Percentiles rank a stretch among this genome's conserved stretches.
phyloP scores from a whole-genome alignment of 495 filamentous ascomycete species.

The Tetracladium setigerum region DNA sequence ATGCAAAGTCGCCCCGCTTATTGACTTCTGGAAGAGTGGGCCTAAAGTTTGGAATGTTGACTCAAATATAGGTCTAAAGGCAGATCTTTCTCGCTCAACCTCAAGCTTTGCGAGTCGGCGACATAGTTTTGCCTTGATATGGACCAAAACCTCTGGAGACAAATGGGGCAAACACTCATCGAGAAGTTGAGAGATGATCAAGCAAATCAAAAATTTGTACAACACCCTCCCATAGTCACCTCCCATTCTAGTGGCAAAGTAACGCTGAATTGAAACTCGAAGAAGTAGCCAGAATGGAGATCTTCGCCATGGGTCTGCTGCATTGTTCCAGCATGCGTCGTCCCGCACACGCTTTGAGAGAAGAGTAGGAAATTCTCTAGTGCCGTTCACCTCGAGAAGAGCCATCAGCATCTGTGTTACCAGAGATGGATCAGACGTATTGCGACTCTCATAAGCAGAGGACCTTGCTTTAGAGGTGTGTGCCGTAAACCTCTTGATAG shows the following conservation, averaged over 20 bases:
- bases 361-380: constrained; percentile 5
- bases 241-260: constrained; percentile 37
- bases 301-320: constrained; percentile 20
- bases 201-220: constrained; percentile 51
- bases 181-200: constrained; percentile 36
- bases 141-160: constrained; percentile 18
- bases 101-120: constrained; percentile 56
- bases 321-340: constrained; percentile 31
- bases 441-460: constrained; percentile 40
- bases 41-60: constrained; percentile 14
- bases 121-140: constrained; percentile 43
- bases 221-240: constrained; percentile 35
- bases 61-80: constrained; percentile 6
- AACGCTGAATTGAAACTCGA: constrained; percentile 44
- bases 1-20: constrained; percentile 18
- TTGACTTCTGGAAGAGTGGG: constrained; percentile 16
- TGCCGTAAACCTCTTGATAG: constrained; percentile 43
- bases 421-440: constrained; percentile 41
- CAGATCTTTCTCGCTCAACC: constrained; percentile 18
- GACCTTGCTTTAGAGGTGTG: constrained; percentile 40
- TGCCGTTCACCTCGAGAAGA: constrained; percentile 37
- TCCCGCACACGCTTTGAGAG: constrained; percentile 42
- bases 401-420: constrained; percentile 42
- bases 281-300: constrained; percentile 51
- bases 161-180: constrained; percentile 25